Conservation (phyloP, 2,329 filamentous ascomycete species). For the Aspergillus arachidicola region DNA sequence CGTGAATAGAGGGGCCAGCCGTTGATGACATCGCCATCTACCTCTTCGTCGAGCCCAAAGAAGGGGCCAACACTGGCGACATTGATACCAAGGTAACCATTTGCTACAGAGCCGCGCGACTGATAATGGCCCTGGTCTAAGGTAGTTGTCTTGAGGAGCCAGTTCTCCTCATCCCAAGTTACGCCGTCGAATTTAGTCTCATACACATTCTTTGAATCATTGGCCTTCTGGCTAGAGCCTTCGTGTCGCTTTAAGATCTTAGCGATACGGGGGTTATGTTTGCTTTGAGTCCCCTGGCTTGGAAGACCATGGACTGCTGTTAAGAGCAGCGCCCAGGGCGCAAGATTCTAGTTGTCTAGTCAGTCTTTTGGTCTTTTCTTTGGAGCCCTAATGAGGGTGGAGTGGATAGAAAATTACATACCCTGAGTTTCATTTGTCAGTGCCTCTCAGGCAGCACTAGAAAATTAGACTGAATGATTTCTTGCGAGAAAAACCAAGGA, state of each 20-base stretch:
- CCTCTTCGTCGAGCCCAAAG: slow-evolving; percentile 59
- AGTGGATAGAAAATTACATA: neutral
- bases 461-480: neutral
- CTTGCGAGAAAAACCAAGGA: neutral
- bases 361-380: neutral
- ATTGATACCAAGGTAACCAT: slow-evolving; percentile 67
- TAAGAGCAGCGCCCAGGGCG: slow-evolving; percentile 11
- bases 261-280: slow-evolving; percentile 20
- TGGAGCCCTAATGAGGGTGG: neutral
- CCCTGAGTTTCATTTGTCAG: slow-evolving; percentile 21
- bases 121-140: slow-evolving; percentile 63
- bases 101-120: slow-evolving; percentile 61
- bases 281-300: neutral
- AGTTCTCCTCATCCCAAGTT: slow-evolving; percentile 62
- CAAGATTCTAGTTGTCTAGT: slow-evolving; percentile 8
- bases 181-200: slow-evolving; percentile 55
- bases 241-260: slow-evolving; percentile 24
- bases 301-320: slow-evolving; percentile 1
- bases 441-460: neutral
- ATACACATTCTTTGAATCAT: slow-evolving; percentile 39
- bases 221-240: slow-evolving; percentile 7
- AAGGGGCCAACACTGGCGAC: slow-evolving; percentile 65
- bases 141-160: slow-evolving; percentile 56
- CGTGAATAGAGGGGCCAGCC: slow-evolving; percentile 69
- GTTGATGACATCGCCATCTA: slow-evolving; percentile 57